These are phyloP conservation scores for Crucihimalaya himalaica DNA, from an alignment of 345 rosid genomes.

Conservation along the genomic window DNA sequence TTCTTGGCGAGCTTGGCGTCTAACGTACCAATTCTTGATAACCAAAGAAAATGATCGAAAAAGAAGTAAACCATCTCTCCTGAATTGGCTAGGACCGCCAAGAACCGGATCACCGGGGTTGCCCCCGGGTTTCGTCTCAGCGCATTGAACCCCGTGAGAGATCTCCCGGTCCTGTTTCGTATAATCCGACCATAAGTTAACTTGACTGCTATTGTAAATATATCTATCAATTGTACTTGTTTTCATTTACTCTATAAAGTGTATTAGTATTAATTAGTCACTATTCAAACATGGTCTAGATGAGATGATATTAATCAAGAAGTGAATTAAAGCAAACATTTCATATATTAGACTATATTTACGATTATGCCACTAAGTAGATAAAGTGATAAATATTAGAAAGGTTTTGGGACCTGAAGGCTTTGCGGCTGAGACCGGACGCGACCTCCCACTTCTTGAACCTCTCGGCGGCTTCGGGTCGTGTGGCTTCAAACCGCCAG, in stretches of 20 bases:
- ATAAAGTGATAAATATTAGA: conserved; percentile 16
- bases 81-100: conserved; percentile 75
- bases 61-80: conserved; percentile 98
- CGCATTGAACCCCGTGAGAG: conserved; percentile 91
- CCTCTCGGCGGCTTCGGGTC: conserved; percentile 56
- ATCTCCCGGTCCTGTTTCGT: conserved; percentile 63
- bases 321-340: background rate
- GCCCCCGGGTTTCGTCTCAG: conserved; percentile 72
- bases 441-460: conserved; percentile 96
- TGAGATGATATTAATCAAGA: conserved; percentile 2
- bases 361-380: conserved; percentile 20
- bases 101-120: conserved; percentile 46
- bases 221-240: background rate
- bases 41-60: conserved; percentile 93
- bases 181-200: background rate
- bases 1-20: conserved; percentile 62
- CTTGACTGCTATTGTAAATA: background rate
- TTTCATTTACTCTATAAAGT: background rate
- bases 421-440: conserved; percentile 91
- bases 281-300: background rate
- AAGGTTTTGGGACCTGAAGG: conserved; percentile 49
- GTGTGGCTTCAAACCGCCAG: conserved; percentile 63
- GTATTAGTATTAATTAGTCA: background rate
- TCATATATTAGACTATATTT: conserved; percentile 1
- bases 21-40: conserved; percentile 80